Conservation (phyloP, 805 yeast species). For the Yarrowia yakushimensis region DNA sequence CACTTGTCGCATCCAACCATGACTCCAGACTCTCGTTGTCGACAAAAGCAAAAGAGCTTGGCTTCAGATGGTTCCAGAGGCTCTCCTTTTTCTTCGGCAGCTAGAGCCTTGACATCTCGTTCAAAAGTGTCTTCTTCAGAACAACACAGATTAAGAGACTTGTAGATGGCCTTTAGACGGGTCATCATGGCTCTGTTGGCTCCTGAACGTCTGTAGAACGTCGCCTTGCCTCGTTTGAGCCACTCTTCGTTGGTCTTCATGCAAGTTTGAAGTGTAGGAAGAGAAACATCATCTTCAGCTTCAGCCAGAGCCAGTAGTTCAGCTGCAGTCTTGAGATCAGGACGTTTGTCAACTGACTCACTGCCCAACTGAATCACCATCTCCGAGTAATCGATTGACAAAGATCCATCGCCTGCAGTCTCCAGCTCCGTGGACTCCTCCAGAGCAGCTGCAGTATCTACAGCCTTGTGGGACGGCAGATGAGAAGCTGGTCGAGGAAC, state of each 20-base stretch:
- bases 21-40: conserved; percentile 71
- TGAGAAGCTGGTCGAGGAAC: not conserved
- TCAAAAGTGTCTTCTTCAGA: conserved; percentile 27
- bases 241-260: conserved; percentile 39
- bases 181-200: conserved; percentile 36
- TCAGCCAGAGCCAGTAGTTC: not conserved
- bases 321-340: not conserved
- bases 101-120: conserved; percentile 49
- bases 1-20: conserved; percentile 88
- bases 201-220: conserved; percentile 41
- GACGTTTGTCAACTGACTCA: conserved; percentile 7
- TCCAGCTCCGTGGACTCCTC: conserved; percentile 11
- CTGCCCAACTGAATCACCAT: not conserved
- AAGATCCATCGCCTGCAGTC: not conserved
- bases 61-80: conserved; percentile 34
- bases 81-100: conserved; percentile 65
- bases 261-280: conserved; percentile 8
- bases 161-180: conserved; percentile 34
- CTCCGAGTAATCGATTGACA: conserved; percentile 10
- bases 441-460: conserved; percentile 13
- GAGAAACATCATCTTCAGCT: not conserved
- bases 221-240: conserved; percentile 38
- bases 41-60: conserved; percentile 45
- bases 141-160: conserved; percentile 25
- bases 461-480: not conserved